phyloP scores from a whole-genome alignment of 2,329 filamentous ascomycete genomes.

The Phaeosphaeria sp. region DNA sequence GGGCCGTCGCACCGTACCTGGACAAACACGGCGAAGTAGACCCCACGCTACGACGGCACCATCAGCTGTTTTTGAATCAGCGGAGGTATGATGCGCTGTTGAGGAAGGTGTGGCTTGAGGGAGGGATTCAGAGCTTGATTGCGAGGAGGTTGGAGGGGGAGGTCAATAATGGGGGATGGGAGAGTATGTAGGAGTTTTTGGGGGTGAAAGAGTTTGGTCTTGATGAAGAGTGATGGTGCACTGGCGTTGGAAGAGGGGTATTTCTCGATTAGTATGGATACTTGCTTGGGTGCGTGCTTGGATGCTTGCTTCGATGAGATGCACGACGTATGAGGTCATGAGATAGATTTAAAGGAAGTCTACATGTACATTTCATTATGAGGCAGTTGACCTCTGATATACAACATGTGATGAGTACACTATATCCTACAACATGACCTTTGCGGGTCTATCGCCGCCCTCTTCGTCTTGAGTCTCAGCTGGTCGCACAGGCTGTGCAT shows the following conservation, averaged over 20 bases:
- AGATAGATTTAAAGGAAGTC: not conserved
- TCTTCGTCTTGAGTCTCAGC: not conserved
- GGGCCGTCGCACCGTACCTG: constrained; percentile 87
- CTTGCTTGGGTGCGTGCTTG: no score
- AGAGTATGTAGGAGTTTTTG: constrained; percentile 65
- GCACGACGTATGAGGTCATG: not conserved
- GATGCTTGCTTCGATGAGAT: no score
- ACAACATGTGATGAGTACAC: not conserved
- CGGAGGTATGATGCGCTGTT: constrained; percentile 90
- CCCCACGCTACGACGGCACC: constrained; percentile 81
- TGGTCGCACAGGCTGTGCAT: not conserved
- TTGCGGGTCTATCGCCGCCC: not conserved
- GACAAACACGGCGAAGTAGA: constrained; percentile 97
- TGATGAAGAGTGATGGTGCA: not conserved
- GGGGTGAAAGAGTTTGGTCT: no score
- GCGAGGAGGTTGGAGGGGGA: constrained; percentile 90
- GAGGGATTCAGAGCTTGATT: constrained; percentile 88
- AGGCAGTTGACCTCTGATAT: not conserved
- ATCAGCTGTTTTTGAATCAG: constrained; percentile 92
- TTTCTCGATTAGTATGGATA: not conserved
- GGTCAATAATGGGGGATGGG: constrained; percentile 97
- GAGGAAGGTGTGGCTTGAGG: constrained; percentile 83
- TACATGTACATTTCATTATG: not conserved
- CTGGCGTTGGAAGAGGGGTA: not conserved
- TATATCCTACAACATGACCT: not conserved